Conservation (phyloP, 805 yeast genomes). For the Ogataea nitratoaversa region DNA sequence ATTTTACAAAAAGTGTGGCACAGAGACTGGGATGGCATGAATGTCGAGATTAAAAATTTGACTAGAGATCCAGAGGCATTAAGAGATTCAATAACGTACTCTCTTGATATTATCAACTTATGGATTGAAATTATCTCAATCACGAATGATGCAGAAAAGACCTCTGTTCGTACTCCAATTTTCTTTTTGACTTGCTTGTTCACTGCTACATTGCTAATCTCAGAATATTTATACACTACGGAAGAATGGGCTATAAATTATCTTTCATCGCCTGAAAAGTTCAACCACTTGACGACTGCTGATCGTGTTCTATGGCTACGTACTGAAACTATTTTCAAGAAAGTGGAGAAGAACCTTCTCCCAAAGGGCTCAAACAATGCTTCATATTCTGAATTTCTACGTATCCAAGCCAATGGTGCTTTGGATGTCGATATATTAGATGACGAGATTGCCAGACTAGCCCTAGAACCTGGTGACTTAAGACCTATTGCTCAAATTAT, state of each 20-base stretch:
- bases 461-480: constrained; percentile 41
- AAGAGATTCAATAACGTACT: constrained; percentile 56
- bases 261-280: constrained; percentile 20
- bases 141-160: constrained; percentile 58
- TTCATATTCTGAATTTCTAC: constrained; percentile 54
- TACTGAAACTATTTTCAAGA: constrained; percentile 54
- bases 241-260: constrained; percentile 48
- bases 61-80: constrained; percentile 57
- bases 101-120: constrained; percentile 54
- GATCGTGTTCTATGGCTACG: constrained; percentile 65
- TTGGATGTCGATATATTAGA: constrained; percentile 46
- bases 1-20: constrained; percentile 56
- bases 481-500: constrained; percentile 45
- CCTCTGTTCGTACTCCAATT: constrained; percentile 70
- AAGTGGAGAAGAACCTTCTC: constrained; percentile 54
- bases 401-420: constrained; percentile 57
- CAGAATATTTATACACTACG: constrained; percentile 55
- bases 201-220: constrained; percentile 55
- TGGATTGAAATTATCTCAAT: constrained; percentile 74
- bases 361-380: constrained; percentile 48
- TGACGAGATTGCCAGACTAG: constrained; percentile 46
- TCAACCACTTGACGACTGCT: constrained; percentile 26
- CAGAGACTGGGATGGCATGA: constrained; percentile 70
- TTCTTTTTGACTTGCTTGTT: constrained; percentile 70
- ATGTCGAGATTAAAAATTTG: constrained; percentile 42